A percentile compares a stretch with the other conserved stretches of the same genome.
Conservation (phyloP, 1,284 basidiomycete genomes). For the Mrakiaceae sp. region DNA sequence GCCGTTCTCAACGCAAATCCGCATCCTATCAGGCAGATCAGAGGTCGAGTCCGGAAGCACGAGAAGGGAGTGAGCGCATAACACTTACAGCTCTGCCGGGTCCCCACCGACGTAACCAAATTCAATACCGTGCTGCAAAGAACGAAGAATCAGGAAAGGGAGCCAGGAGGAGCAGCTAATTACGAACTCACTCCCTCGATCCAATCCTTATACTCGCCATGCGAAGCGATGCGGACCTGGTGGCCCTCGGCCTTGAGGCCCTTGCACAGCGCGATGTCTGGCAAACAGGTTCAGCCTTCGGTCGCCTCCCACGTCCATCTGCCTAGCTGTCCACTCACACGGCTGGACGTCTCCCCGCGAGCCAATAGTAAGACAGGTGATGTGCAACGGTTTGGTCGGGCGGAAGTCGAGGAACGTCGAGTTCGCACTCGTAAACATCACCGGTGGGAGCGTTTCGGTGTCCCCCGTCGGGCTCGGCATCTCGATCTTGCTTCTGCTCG, state of each 20-base stretch:
- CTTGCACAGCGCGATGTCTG: conserved; percentile 78
- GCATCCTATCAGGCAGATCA: conserved; percentile 40
- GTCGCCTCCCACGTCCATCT: neutral
- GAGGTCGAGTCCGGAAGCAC: neutral
- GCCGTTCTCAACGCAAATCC: conserved; percentile 90
- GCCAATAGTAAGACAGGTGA: conserved; percentile 90
- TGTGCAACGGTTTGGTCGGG: conserved; percentile 65
- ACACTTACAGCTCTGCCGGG: conserved; percentile 63
- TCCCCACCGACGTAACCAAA: conserved; percentile 91
- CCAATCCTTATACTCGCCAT: conserved; percentile 85
- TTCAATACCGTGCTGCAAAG: conserved; percentile 69
- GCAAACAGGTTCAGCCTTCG: conserved; percentile 17
- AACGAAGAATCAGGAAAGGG: neutral
- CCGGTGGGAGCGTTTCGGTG: conserved; percentile 59
- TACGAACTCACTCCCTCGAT: conserved; percentile 65
- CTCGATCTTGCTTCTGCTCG: conserved; percentile 16
- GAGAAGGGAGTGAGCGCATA: neutral
- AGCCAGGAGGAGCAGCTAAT: neutral
- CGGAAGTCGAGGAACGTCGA: conserved; percentile 92
- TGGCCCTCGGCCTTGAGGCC: conserved; percentile 85
- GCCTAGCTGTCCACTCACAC: conserved; percentile 27
- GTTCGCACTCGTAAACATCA: conserved; percentile 86
- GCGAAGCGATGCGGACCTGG: conserved; percentile 57
- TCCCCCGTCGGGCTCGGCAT: conserved; percentile 23
- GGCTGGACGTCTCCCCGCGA: conserved; percentile 88